Base-by-base conservation (phyloP, 73 alveolate species). In the Effrenium voratum region DNA sequence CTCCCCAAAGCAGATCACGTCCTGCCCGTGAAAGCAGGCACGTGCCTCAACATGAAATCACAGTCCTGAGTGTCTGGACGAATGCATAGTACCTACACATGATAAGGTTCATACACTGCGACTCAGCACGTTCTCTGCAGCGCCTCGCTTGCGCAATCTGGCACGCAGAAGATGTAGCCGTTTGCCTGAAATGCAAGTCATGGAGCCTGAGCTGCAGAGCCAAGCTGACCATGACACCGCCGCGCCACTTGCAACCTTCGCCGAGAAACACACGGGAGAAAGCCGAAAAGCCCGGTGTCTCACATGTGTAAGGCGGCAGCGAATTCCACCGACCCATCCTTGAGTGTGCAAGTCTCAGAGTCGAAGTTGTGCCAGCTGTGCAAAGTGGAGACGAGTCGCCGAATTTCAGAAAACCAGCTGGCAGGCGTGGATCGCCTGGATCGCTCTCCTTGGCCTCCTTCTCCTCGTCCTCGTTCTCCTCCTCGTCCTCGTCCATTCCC, bases 301-400 rank as follows among this genome's bases (percentile, higher is more conserved):
- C 38, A 45, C 38, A 46, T 22, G 57, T 4, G 40, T 75, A 32
- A 75, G 85, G 10, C 36, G 8, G 72, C 13, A 44, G 80, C 94
- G 94, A 43, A 86, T 86, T 1, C 94, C 94, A 22, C 94, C 94
- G 36, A 86, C 94, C 94, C 94, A 86, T 44, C 94, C 94, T 86
- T 28, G 30, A 28, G 1, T 15, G 47, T 3, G 73, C 8, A 1
- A 43, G 26, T n/a, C n/a, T n/a, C n/a, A n/a, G 50, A 76, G 8
- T 41, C 34, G 50, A 5, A 26, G 30, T 45, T 6, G 60, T 43
- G 8, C 38, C 36, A 22, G 0, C 41, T 22, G 40, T 22, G 6
- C 43, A 82, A 2, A 30, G 36, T 50, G 79, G 49, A 83, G 93
- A 30, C 32, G 22, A 86, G 94, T 28, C 30, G 36, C 94, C 94